Base-by-base conservation (phyloP, 305 asterid species). In the Coffea humblotiana region DNA sequence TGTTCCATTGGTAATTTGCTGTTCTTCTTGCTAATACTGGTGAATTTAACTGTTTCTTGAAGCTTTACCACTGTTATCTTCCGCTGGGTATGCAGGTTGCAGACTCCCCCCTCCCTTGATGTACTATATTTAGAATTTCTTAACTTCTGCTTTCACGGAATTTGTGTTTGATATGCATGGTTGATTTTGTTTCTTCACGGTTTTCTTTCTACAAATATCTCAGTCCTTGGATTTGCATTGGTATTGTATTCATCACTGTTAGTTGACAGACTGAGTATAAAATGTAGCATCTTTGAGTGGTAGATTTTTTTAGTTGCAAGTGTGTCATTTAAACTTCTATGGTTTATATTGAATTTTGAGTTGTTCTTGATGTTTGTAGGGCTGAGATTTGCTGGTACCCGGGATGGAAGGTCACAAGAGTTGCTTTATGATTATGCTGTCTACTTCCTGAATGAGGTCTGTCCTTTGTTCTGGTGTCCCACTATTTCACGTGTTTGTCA, bases 311-410 rank as follows among this genome's bases (percentile, higher is more conserved):
- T 51, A 13, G 72, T 35, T 13, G 45, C 19, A 29, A 49, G 68
- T 65, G 77, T 52, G 61, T 21, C 18, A 52, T 70, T 32, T 54
- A 25, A 15, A 35, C 54, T 37, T 23, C 47, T 47, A 29, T 18
- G 15, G 43, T 15, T 29, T 60, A 3, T 23, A 6, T 64, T 76
- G 23, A 45, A 58, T 19, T 29, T 47, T 23, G 43, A 71, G 23
- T 15, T 35, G 75, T 74, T 13, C 69, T 84, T 77, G 77, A 64
- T 78, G 56, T 81, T 84, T 79, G 79, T 88, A 96, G 99, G 98
- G 79, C 85, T 96, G 86, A 90, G 97, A 85, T 96, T 91, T 91
- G 98, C 99, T 75, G 99, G 99, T 82, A 94, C 97, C 63, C 89
- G 94, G 82, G 97, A 96, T 89, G 97, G 92, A 82, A 94, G 91